Evolutionary conservation across 345 rosid genomes (phyloP).

Genomic region (Erodium maritimum): DNA sequence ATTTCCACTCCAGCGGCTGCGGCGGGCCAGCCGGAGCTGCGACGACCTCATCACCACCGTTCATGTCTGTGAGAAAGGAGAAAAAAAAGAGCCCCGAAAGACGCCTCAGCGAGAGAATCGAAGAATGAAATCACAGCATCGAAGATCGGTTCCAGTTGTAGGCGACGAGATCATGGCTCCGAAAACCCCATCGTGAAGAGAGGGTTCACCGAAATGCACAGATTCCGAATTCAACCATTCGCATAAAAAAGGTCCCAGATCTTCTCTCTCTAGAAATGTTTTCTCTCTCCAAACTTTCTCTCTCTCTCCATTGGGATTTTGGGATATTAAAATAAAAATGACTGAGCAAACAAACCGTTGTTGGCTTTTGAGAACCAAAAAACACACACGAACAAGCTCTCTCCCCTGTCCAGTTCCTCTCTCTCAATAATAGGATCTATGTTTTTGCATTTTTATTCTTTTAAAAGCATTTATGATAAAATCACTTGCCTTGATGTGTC

Average conservation of each 20-base stretch:
- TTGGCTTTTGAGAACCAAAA: background rate
- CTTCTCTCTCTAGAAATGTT: background rate
- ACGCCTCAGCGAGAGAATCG: background rate
- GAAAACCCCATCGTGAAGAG: background rate
- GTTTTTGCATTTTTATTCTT: no score
- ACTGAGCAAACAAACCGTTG: background rate
- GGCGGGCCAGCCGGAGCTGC: slow-evolving; percentile 23
- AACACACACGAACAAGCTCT: background rate
- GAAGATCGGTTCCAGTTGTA: background rate
- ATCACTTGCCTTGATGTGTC: no score
- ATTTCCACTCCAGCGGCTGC: slow-evolving; percentile 72
- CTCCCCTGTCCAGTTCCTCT: background rate
- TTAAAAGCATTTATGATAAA: no score
- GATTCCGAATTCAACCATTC: background rate
- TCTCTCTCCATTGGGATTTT: background rate
- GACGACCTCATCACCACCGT: slow-evolving; percentile 49
- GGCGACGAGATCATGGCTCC: no score
- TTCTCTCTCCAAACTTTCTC: no score
- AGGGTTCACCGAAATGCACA: background rate
- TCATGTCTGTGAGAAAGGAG: slow-evolving; percentile 24
- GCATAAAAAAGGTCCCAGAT: background rate
- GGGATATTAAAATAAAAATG: background rate
- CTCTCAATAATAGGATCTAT: background rate
- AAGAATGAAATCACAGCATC: background rate
- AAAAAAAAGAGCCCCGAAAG: background rate